A percentile compares a stretch with the other conserved stretches of the same genome.
Evolutionary conservation across 768 basidiomycete genomes (phyloP).

Genomic region (Leccinum rimulosum): DNA sequence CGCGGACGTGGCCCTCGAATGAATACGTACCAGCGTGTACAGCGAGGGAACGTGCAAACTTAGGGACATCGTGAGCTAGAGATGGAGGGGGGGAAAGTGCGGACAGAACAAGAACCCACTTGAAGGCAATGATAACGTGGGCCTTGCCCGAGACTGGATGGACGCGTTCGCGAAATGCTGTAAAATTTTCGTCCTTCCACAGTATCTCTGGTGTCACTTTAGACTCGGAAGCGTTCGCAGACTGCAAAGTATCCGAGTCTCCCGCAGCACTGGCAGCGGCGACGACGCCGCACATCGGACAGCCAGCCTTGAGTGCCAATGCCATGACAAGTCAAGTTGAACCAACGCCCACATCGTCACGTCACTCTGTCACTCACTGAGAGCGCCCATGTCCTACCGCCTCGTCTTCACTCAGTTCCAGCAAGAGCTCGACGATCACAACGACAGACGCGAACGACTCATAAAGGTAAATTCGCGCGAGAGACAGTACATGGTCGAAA

Average conservation of each 20-base stretch:
- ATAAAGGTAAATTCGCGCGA: conserved; percentile 64
- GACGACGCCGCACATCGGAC: conserved; percentile 76
- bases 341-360: background rate
- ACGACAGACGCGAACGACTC: conserved; percentile 86
- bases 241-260: background rate
- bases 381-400: conserved; percentile 10
- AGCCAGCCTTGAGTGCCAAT: conserved; percentile 53
- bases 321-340: conserved; percentile 34
- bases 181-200: conserved; percentile 61
- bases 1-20: conserved; percentile 16
- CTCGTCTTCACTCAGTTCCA: conserved; percentile 60
- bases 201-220: conserved; percentile 54
- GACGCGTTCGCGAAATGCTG: background rate
- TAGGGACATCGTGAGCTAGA: conserved; percentile 5
- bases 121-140: conserved; percentile 73
- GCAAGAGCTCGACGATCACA: conserved; percentile 72
- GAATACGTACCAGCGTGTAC: conserved; percentile 52
- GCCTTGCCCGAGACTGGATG: conserved; percentile 51
- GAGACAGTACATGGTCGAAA: conserved; percentile 6
- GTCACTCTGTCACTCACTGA: conserved; percentile 2
- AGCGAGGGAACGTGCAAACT: conserved; percentile 79
- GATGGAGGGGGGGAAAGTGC: conserved; percentile 8
- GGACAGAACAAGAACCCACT: conserved; percentile 43
- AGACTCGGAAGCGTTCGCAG: conserved; percentile 37
- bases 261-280: conserved; percentile 38